Evolutionary conservation across 306 rosid species (phyloP).

Genomic region (Erythrophleum fordii): DNA sequence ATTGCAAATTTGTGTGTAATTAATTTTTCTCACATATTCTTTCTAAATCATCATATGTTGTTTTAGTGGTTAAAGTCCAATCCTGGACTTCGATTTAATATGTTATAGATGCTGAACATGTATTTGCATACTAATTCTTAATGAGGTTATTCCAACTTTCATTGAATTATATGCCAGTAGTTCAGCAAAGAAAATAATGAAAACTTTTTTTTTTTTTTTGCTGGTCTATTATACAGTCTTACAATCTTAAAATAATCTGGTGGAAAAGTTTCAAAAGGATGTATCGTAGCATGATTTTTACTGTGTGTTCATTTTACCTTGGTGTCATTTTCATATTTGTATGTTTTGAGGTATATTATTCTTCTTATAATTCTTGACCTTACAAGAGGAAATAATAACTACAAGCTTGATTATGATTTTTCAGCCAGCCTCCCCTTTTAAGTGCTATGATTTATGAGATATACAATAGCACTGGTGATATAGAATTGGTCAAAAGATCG

Average conservation of each 20-base stretch:
- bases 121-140: slow-evolving; percentile 6
- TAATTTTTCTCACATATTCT: neutral
- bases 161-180: slow-evolving; percentile 21
- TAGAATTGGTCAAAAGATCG: slow-evolving; percentile 62
- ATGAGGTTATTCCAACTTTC: neutral
- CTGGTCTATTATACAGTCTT: slow-evolving; percentile 14
- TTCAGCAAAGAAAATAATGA: neutral
- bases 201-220: neutral
- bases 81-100: neutral
- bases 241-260: slow-evolving; percentile 13
- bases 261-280: slow-evolving; percentile 4
- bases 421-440: slow-evolving; percentile 97
- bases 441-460: slow-evolving; percentile 87
- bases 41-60: neutral
- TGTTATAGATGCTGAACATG: neutral
- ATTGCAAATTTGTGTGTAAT: neutral
- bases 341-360: slow-evolving; percentile 1
- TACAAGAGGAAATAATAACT: slow-evolving; percentile 9
- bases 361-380: slow-evolving; percentile 9
- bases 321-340: slow-evolving; percentile 10
- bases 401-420: slow-evolving; percentile 37
- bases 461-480: slow-evolving; percentile 63
- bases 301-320: neutral
- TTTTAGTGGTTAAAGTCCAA: neutral
- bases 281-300: neutral